Base-by-base conservation (phyloP, 2,329 filamentous ascomycete genomes). In the Alternaria gaisen region DNA sequence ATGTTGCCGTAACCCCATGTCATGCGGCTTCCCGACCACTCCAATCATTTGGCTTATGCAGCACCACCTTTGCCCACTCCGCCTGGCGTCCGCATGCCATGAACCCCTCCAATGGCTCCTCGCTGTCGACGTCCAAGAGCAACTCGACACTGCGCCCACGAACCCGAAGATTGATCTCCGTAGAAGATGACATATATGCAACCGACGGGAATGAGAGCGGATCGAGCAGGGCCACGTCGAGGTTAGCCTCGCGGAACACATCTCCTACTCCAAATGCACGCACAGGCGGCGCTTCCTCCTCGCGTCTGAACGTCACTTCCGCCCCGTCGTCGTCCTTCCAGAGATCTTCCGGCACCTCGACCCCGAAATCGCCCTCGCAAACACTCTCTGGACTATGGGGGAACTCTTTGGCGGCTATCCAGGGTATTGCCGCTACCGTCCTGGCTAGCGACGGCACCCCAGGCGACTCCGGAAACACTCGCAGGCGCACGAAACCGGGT, bases 391-490 rank as follows among this genome's bases (percentile, higher is more conserved):
- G 78, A 12, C 64, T 84, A 42, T 84, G 80, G 78, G 81, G 81
- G 12, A 83, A 76, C 60, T 82, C 82, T 16, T 84, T 82, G 82
- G 80, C 77, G 30, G 76, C 82, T 38, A 71, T 85, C 42, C 82
- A 84, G 63, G 81, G 79, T 54, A 79, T 85, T 48, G 83, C 83
- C 9, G 81, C 81, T 26, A 83, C 82, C 56, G 76, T 85, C 41
- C 73, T 84, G 24, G 81, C 82, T 38, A 81, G 66, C 55, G 82
- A 83, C 36, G 58, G 65, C 32, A 50, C 63, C 20, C 52, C 64
- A 24, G 69, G 55, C 51, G 66, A 65, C 26, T 58, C 70, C 42
- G 59, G 47, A 24, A 56, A 42, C 36, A 58, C 69, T 28, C 64
- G 72, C 54, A 71, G 77, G 51, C 71, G 71, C n/a, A 40, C 36